Conservation (phyloP, 345 rosid species). For the Linum lewisii region DNA sequence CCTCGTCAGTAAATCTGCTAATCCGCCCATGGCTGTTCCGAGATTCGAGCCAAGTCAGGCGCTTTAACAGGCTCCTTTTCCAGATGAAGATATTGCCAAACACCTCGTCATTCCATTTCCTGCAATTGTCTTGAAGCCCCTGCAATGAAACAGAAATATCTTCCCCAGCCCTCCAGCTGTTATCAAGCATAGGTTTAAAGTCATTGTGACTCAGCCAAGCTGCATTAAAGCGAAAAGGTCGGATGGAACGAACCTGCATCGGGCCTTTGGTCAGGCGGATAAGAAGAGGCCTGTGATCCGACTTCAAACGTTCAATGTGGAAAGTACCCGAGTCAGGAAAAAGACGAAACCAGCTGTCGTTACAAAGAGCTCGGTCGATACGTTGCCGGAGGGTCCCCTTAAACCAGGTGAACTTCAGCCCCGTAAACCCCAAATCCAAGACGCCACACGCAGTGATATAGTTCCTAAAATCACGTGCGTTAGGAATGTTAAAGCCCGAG, state of each 20-base stretch:
- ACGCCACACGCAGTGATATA: not conserved
- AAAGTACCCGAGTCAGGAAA: not conserved
- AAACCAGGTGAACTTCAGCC: not conserved
- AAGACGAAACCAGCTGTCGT: not conserved
- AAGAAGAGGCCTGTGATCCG: not conserved
- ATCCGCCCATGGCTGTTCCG: rapidly evolving
- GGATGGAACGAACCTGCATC: too few relatives aligned
- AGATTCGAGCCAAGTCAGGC: not conserved
- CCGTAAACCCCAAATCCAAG: not conserved
- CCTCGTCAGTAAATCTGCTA: not conserved
- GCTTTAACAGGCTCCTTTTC: not conserved
- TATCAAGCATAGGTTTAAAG: not conserved
- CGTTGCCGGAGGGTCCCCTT: not conserved
- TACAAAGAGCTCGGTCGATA: not conserved
- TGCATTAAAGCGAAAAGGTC: not conserved
- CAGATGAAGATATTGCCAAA: not conserved
- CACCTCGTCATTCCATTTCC: not conserved
- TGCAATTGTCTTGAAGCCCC: not conserved
- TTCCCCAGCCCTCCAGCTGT: not conserved
- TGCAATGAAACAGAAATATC: not conserved
- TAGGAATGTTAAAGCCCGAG: too few relatives aligned
- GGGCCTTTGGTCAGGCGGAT: not conserved
- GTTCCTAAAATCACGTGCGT: not conserved
- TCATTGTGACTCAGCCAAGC: not conserved
- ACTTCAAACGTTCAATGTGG: not conserved